These are phyloP conservation scores for Physocladia obscura DNA, from an alignment of 192 early-diverging fungal species.

Conservation along the genomic window DNA sequence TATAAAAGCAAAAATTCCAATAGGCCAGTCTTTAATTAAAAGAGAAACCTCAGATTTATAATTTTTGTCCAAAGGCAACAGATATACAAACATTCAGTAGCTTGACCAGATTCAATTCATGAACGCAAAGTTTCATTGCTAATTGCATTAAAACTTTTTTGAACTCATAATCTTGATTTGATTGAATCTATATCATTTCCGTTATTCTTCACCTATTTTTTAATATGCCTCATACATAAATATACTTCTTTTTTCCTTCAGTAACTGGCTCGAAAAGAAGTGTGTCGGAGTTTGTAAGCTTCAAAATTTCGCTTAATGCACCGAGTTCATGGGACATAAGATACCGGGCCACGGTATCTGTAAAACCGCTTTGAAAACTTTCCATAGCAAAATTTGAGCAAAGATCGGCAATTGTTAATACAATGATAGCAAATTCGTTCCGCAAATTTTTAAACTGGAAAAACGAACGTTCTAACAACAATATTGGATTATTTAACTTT, in stretches of 20 bases:
- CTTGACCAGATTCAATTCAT: not conserved
- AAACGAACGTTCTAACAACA: not conserved
- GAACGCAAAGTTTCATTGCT: conserved; percentile 9
- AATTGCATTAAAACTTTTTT: conserved; percentile 22
- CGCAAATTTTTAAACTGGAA: not conserved
- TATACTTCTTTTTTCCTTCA: too few species aligned
- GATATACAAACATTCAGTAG: not conserved
- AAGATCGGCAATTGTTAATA: not conserved
- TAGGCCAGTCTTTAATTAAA: too few species aligned
- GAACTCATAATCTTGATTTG: conserved; percentile 21
- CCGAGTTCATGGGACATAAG: conserved; percentile 27
- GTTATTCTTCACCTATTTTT: too few species aligned
- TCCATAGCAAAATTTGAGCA: not conserved
- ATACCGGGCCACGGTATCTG: conserved; percentile 1
- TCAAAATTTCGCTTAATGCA: not conserved
- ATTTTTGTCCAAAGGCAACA: not conserved
- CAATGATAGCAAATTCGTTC: conserved; percentile 7
- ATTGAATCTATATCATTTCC: too few species aligned
- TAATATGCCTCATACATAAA: too few species aligned
- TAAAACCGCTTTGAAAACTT: not conserved
- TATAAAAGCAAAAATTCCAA: conserved; percentile 39
- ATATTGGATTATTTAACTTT: not conserved
- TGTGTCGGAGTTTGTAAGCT: too few species aligned
- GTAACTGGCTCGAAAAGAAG: too few species aligned
- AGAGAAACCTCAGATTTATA: conserved; percentile 26